Base-by-base conservation (phyloP, 2,329 filamentous ascomycete genomes). In the Sordariomycetes sp. region DNA sequence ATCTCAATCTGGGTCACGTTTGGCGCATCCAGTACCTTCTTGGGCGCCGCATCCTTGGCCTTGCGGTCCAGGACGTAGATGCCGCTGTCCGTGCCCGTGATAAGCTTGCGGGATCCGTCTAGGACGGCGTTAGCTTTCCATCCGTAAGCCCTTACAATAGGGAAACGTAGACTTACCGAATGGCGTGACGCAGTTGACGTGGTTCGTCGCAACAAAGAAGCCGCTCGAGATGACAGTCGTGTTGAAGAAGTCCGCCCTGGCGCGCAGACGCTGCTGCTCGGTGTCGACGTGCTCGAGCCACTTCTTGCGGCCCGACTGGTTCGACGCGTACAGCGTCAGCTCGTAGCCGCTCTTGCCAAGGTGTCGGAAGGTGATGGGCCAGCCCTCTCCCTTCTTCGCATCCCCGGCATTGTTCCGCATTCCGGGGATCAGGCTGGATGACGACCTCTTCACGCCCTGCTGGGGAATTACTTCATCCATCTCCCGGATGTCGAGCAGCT, bases 301-400 rank as follows among this genome's bases (percentile, higher is more conserved):
- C 73, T 97, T 99, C 70, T 93, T 90, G 60, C 94, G 83, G 28
- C 90, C 89, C 10, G 90, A 88, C 64, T 90, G 87, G 60, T 90
- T 95, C 11, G 87, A 85, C 53, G 91, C 93, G 71, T 88, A 97
- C 4, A 99, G 79, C 3, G 92, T 94, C 66, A 91, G 77, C 69
- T 97, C 93, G 68, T 97, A 99, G 35, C 93, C 94, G 58, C 91
- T 92, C 72, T 96, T 97, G 54, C 94, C 94, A 60, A 99, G 80
- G 77, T 97, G 91, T 64, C 89, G 87, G 79, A 99, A 99, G 1
- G 93, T 97, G 61, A 99, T 95, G 0, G 94, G 94, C 74, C 90
- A 95, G 53, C 89, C 90, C 65, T 96, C 90, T 51, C 75, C 73
- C 64, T 81, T 82, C 68, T 81, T 84, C 63, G 87, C 81, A 53